Conservation (phyloP, 768 basidiomycete species). For the Kwoniella pini region DNA sequence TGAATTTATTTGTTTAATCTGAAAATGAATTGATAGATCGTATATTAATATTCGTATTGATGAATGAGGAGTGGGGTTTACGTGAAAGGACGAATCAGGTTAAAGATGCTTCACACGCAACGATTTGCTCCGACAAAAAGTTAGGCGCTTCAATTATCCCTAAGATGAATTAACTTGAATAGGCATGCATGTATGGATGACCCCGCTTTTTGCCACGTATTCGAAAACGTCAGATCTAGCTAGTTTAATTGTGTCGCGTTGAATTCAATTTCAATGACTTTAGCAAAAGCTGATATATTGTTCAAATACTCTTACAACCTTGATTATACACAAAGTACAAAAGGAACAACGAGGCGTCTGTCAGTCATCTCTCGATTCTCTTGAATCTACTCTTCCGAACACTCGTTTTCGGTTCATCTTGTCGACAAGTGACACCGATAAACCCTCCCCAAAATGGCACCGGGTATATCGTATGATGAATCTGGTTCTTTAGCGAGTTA, state of each 20-base stretch:
- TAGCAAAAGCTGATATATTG: background rate
- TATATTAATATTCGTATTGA: background rate
- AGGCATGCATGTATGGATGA: background rate
- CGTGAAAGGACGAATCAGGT: conserved; percentile 21
- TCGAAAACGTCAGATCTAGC: background rate
- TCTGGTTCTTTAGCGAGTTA: conserved; percentile 59
- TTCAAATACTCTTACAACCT: too few species aligned
- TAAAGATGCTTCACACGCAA: background rate
- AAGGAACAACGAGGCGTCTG: background rate
- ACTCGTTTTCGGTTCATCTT: too few species aligned
- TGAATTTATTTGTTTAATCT: background rate
- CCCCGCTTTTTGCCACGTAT: conserved; percentile 1
- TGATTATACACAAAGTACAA: background rate
- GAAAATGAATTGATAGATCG: background rate
- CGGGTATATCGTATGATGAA: conserved; percentile 56
- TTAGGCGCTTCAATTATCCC: background rate
- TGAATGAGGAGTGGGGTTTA: conserved; percentile 11
- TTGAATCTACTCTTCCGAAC: too few species aligned
- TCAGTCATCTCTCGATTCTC: background rate
- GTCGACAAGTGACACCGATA: background rate
- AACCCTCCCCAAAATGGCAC: conserved; percentile 23
- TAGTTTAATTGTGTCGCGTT: background rate
- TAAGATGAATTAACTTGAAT: background rate
- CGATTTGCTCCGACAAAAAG: conserved; percentile 7
- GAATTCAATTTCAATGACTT: background rate